Base-by-base conservation (phyloP, 2,329 filamentous ascomycete species). In the Verticillium nubilum region DNA sequence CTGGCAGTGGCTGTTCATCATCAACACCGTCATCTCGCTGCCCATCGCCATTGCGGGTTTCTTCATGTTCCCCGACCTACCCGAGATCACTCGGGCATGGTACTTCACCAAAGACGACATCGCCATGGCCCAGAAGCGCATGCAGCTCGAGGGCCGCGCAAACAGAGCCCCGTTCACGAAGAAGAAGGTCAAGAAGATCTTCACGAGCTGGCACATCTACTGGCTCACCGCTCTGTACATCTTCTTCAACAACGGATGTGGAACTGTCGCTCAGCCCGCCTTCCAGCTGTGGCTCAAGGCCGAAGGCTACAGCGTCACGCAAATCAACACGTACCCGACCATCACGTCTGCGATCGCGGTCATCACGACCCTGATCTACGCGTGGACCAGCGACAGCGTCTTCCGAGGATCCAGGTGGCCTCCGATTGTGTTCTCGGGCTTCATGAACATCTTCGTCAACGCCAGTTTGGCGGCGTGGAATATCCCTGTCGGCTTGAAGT, bases 121-220 rank as follows among this genome's bases (percentile, higher is more conserved):
- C 53, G 68, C 61, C 4, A 64, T 78, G 2, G 76, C 74, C 0
- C 69, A 72, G 54, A 72, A 69, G 59, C 73, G 76, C 15, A 78
- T 78, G 74, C 61, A 70, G 53, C 68, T 79, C 1, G 79, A 81
- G 62, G 78, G 78, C 1, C 74, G 78, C 4, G 78, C 77, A 2
- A 71, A 72, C 29, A 70, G 78, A 0, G 71, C 73, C 0, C 70
- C 72, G 0, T 79, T 72, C 60, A 78, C 74, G 0, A 68, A 68
- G 57, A 65, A 67, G 71, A 88, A 86, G 70, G 66, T 89, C 42
- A 78, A 77, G 69, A 83, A 80, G 65, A 88, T 89, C 19, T 82
- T 88, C 59, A 76, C 77, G 0, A 83, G 81, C 5, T 89, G 87
- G 86, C 86, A 86, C 62, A 83, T 89, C 1, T 89, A 86, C 59